Percentiles rank a stretch among this genome's conserved stretches.
Evolutionary conservation across 2,329 filamentous ascomycete genomes (phyloP).

Genomic region (Aspergillus candidus): DNA sequence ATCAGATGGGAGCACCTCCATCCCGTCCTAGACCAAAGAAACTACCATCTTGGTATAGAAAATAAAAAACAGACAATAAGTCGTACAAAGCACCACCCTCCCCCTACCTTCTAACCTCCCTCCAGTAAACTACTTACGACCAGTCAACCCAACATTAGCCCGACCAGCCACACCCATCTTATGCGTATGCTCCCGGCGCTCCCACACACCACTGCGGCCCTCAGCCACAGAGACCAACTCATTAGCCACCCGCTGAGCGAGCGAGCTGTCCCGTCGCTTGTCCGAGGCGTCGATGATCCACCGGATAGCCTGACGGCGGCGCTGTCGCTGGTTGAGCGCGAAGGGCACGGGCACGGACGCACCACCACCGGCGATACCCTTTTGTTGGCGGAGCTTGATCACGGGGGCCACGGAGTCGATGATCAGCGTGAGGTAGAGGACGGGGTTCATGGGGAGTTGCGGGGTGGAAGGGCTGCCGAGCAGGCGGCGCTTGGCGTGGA

Average conservation of each 20-base stretch:
- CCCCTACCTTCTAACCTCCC: background rate
- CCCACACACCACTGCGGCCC: conserved; percentile 78
- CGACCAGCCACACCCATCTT: conserved; percentile 72
- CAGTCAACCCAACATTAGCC: conserved; percentile 55
- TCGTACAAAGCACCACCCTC: background rate
- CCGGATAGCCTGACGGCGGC: conserved; percentile 69
- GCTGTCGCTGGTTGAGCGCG: conserved; percentile 67
- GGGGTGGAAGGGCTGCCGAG: conserved; percentile 67
- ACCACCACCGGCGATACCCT: conserved; percentile 80
- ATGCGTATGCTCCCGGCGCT: conserved; percentile 69
- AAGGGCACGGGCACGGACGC: conserved; percentile 73
- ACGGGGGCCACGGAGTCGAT: conserved; percentile 91
- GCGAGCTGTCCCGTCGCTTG: conserved; percentile 67
- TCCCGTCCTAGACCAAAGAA: background rate
- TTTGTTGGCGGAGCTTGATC: conserved; percentile 68
- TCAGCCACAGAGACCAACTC: conserved; percentile 85
- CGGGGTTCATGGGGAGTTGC: conserved; percentile 80
- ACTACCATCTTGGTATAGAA: background rate
- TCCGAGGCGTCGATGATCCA: conserved; percentile 86
- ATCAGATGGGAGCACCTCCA: no score
- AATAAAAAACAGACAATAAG: background rate
- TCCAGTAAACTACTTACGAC: conserved; percentile 18
- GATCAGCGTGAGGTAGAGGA: conserved; percentile 81
- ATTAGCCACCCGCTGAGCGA: conserved; percentile 73
- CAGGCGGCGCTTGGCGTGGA: conserved; percentile 57